These are phyloP conservation scores for Ascobolus immersus DNA, from an alignment of 495 filamentous ascomycete species.

Conservation along the genomic window DNA sequence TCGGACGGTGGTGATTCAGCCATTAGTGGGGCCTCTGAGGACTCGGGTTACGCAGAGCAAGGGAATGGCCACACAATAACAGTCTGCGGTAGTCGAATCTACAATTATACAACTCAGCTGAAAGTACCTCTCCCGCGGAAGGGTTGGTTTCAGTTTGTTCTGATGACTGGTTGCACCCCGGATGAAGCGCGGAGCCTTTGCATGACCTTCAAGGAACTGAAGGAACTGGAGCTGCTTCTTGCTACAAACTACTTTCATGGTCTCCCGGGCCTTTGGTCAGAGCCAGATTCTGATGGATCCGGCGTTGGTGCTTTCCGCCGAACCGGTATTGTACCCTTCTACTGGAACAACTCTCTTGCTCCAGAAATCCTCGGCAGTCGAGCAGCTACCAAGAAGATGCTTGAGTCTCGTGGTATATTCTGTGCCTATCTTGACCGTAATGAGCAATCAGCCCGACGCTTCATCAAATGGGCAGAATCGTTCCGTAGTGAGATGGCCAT, in stretches of 20 bases:
- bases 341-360: background rate
- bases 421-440: conserved; percentile 26
- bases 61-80: conserved; percentile 12
- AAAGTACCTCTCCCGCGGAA: conserved; percentile 25
- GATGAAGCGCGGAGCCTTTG: conserved; percentile 25
- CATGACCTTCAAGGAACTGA: conserved; percentile 30
- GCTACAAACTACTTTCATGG: conserved; percentile 26
- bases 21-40: too few relatives aligned
- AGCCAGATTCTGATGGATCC: too few relatives aligned
- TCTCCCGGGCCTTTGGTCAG: too few relatives aligned
- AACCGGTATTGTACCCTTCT: background rate
- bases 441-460: conserved; percentile 23
- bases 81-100: conserved; percentile 27
- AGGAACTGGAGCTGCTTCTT: conserved; percentile 23
- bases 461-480: conserved; percentile 26
- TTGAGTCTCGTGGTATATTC: conserved; percentile 24
- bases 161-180: conserved; percentile 27
- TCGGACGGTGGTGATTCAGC: too few relatives aligned
- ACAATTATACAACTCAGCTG: conserved; percentile 31
- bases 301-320: conserved; percentile 2
- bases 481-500: conserved; percentile 19
- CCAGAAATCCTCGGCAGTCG: background rate
- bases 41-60: conserved; percentile 5
- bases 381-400: background rate
- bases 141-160: conserved; percentile 30